Evolutionary conservation across 768 basidiomycete species (phyloP).

Genomic region (Hypholoma fasciculare): DNA sequence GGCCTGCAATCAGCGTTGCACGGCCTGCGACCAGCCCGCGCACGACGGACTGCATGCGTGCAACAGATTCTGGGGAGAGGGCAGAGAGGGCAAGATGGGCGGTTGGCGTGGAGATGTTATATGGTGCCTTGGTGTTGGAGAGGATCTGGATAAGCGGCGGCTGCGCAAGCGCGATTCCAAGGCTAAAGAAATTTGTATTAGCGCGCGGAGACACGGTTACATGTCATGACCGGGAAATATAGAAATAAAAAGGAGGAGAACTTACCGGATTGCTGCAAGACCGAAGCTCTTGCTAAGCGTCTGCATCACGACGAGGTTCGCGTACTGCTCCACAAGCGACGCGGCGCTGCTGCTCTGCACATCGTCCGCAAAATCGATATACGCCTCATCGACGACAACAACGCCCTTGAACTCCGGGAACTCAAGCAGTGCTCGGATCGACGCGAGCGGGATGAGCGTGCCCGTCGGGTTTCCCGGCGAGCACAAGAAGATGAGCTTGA

Average conservation of each 20-base stretch:
- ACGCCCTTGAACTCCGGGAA: slow-evolving; percentile 87
- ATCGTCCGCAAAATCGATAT: slow-evolving; percentile 84
- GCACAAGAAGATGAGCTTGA: slow-evolving; percentile 93
- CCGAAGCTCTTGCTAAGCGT: slow-evolving; percentile 97
- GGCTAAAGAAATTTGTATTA: slow-evolving; percentile 37
- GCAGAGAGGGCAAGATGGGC: slow-evolving; percentile 81
- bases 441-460: slow-evolving; percentile 73
- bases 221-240: no score
- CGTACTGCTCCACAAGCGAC: slow-evolving; percentile 73
- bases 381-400: slow-evolving; percentile 94
- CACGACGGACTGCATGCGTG: slow-evolving; percentile 66
- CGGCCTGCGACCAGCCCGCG: slow-evolving; percentile 61
- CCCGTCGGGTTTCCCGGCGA: slow-evolving; percentile 98
- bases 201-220: not conserved
- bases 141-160: slow-evolving; percentile 90
- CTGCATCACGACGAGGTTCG: slow-evolving; percentile 93
- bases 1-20: slow-evolving; percentile 44
- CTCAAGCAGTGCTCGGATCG: slow-evolving; percentile 70
- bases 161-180: slow-evolving; percentile 89
- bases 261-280: slow-evolving; percentile 90
- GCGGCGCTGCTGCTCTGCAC: slow-evolving; percentile 55
- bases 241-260: not conserved
- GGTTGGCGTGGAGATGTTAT: slow-evolving; percentile 92
- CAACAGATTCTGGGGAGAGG: slow-evolving; percentile 63
- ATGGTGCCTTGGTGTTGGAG: slow-evolving; percentile 95